Evolutionary conservation across 305 asterid genomes (phyloP).

Genomic region (Lippia alba): DNA sequence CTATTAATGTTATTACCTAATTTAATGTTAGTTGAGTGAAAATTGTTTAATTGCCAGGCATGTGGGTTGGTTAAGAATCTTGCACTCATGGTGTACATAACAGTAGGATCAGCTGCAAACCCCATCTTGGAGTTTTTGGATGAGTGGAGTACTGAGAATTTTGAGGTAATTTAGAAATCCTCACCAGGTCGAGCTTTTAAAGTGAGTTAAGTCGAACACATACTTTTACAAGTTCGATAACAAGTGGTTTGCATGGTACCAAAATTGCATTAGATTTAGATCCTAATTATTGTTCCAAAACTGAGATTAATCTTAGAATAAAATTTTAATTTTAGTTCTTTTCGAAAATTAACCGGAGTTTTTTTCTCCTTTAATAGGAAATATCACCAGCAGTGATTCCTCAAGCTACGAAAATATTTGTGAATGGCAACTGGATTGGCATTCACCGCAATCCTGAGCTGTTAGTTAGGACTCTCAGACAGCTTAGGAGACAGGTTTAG

Average conservation of each 20-base stretch:
- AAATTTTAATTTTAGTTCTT: too few relatives aligned
- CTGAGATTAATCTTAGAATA: neutral
- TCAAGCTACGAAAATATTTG: constrained; percentile 77
- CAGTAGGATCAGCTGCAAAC: constrained; percentile 89
- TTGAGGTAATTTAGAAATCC: constrained; percentile 56
- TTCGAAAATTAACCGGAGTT: neutral
- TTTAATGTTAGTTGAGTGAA: neutral
- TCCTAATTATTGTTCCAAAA: constrained; percentile 8
- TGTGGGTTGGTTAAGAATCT: constrained; percentile 93
- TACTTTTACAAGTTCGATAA: too few relatives aligned
- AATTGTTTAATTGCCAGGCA: constrained; percentile 55
- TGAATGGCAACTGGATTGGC: constrained; percentile 86
- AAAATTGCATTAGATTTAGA: too few relatives aligned
- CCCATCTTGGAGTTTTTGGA: constrained; percentile 88
- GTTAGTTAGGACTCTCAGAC: constrained; percentile 78
- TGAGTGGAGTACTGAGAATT: constrained; percentile 93
- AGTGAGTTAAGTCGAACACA: too few relatives aligned
- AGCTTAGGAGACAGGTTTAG: constrained; percentile 58
- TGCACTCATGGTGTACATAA: constrained; percentile 87
- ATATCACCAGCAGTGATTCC: constrained; percentile 87
- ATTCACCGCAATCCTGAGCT: constrained; percentile 83
- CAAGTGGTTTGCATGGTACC: too few relatives aligned
- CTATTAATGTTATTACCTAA: neutral
- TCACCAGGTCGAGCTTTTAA: neutral
- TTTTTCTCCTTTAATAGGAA: constrained; percentile 53